A percentile compares a stretch with the other conserved stretches of the same genome.
Evolutionary conservation across 176 grass and related monocot genomes (phyloP).

Genomic region (Pontederia paniculata): DNA sequence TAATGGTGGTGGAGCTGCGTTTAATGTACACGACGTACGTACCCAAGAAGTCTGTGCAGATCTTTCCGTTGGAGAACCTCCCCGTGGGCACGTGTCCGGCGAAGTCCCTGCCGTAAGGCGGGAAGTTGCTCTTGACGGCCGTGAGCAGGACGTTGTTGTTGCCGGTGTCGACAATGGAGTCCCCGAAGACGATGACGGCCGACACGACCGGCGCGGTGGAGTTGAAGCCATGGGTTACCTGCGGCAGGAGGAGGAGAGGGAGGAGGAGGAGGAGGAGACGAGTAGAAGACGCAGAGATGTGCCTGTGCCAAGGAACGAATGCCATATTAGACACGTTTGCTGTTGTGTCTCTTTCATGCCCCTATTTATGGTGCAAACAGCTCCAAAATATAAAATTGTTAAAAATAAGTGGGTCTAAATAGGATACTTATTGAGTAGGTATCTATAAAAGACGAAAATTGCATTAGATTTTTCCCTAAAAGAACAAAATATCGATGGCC

Average conservation of each 20-base stretch:
- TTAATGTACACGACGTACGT: background rate
- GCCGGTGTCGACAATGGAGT: slow-evolving; percentile 65
- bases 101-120: slow-evolving; percentile 56
- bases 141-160: slow-evolving; percentile 75
- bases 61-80: slow-evolving; percentile 71
- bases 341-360: no score
- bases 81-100: slow-evolving; percentile 40
- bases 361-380: no score
- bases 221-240: background rate
- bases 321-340: no score
- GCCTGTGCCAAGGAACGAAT: no score
- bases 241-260: background rate
- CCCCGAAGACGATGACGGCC: slow-evolving; percentile 55
- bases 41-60: slow-evolving; percentile 57
- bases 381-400: no score
- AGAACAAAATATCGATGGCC: no score
- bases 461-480: no score
- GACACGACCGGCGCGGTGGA: slow-evolving; percentile 16
- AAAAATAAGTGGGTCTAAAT: no score
- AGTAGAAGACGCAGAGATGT: background rate
- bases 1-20: background rate
- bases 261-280: background rate
- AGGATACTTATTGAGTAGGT: no score
- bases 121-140: slow-evolving; percentile 54
- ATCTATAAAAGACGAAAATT: no score